Base-by-base conservation (phyloP, 164 flowering plant species). In the Vitis labrusca region DNA sequence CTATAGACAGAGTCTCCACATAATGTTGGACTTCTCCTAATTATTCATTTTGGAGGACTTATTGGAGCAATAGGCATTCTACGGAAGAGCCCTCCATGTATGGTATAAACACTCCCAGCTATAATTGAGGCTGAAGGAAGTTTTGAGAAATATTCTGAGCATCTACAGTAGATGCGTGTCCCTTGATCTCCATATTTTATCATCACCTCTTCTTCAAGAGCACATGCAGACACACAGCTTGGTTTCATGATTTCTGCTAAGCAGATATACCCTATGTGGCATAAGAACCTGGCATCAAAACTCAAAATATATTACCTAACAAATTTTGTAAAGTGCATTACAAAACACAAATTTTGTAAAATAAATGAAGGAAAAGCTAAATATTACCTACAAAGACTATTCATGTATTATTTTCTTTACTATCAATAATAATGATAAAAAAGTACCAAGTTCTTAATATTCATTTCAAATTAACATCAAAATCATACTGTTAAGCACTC, bases 171-270 rank as follows among this genome's bases (percentile, higher is more conserved):
- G 3, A 77, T 65, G n/a, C 9, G 3, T 27, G 50, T 57, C 12
- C 80, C 74, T 16, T 61, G 49, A 4, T 73, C 63, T n/a, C 74
- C 77, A 66, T 49, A 77, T 66, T 74, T 77, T 47, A 27, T 55
- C 66, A 16, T 59, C 50, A 74, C 64, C 48, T 77, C 80, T 27
- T 65, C 32, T 54, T 54, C 69, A 50, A 77, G 74, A 12, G 71
- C 77, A 50, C 49, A 70, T 5, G 27, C 16, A n/a, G 55, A 37
- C 49, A 56, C 67, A 73, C 61, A 5, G 17, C 17, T 51, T 77
- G 12, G 77, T 19, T 52, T 77, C 77, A n/a, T 70, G 71, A 63
- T 66, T 73, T 62, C 80, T 74, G 19, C 74, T 77, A n/a, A 77
- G 80, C 2, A 77, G 64, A 66, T 27, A 66, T 30, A 77, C 74